phyloP scores from a whole-genome alignment of 768 basidiomycete species.

The Saitozyma podzolica region DNA sequence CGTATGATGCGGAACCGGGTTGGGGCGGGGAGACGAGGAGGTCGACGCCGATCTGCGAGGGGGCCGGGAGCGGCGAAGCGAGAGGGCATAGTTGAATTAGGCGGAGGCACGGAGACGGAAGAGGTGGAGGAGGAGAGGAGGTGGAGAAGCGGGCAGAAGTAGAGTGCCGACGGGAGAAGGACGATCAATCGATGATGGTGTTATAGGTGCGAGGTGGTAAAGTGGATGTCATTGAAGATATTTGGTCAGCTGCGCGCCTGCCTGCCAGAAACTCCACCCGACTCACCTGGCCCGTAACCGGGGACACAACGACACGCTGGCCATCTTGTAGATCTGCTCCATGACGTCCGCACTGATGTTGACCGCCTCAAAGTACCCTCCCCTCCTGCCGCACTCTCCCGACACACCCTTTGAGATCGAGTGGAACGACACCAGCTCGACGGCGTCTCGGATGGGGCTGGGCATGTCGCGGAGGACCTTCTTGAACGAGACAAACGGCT shows the following conservation, averaged over 20 bases:
- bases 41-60: slow-evolving; percentile 81
- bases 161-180: background rate
- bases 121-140: background rate
- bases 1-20: slow-evolving; percentile 71
- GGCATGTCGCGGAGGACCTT: slow-evolving; percentile 69
- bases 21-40: slow-evolving; percentile 88
- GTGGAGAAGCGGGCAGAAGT: background rate
- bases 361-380: slow-evolving; percentile 90
- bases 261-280: background rate
- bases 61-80: background rate
- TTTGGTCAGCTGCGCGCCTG: background rate
- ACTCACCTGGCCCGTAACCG: slow-evolving; percentile 65
- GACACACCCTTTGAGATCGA: slow-evolving; percentile 94
- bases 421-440: slow-evolving; percentile 92
- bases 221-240: too few relatives aligned
- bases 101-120: background rate
- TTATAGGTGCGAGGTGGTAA: too few relatives aligned
- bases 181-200: too few relatives aligned
- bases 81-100: background rate
- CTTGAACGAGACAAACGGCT: slow-evolving; percentile 92
- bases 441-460: slow-evolving; percentile 58
- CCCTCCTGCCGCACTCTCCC: slow-evolving; percentile 95
- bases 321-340: slow-evolving; percentile 95
- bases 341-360: slow-evolving; percentile 76
- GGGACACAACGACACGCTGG: slow-evolving; percentile 86